Evolutionary conservation across 2,329 filamentous ascomycete genomes (phyloP), one percentile per base, ranked within the genome.

Genomic region (Alternaria sp.): DNA sequence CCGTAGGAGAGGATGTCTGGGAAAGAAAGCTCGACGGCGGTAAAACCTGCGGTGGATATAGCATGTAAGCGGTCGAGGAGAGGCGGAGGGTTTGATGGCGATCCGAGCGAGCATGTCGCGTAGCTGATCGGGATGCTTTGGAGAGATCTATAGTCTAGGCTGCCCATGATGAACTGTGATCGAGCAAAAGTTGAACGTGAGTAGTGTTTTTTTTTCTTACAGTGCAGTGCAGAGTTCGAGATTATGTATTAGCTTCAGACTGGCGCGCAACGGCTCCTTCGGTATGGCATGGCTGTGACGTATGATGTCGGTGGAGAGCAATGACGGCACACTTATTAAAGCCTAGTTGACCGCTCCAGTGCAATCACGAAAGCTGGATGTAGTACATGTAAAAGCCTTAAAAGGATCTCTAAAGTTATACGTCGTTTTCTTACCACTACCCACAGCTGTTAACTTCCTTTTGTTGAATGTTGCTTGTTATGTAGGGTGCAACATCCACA

Each of bases 1-100:
- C 87, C 89, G 67, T 90, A 92, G 6, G 85, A 79, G 11, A 90
- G 76, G 3, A 94, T 86, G 67, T 94, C 90, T 0, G 90, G 89
- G 80, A 93, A 92, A 0, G 88, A 88, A 8, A 94, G 85, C 77
- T 94, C 92, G 60, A 94, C 89, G 14, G 84, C 90, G 11, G 83
- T 79, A 74, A 93, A 92, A 3, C 88, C 89, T 1, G 86, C 88
- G 1, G 81, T 79, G n/a, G 87, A 81, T 66, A 93, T 87, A 43
- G 88, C 87, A 44, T 84, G 78, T 11, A 91, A 81, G 65, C 89
- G 90, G 44, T 86, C 80, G 40, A 85, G 85, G 1, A 91, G 83
- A 2, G 84, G 86, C 60, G 63, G 78, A 62, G 62, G 77, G 56
- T 75, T 77, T 62, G 79, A 78, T 0, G 74, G 74, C 30, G 53